These are phyloP conservation scores for Ganoderma lucidum DNA, from an alignment of 1,284 basidiomycete genomes.

Conservation along the genomic window DNA sequence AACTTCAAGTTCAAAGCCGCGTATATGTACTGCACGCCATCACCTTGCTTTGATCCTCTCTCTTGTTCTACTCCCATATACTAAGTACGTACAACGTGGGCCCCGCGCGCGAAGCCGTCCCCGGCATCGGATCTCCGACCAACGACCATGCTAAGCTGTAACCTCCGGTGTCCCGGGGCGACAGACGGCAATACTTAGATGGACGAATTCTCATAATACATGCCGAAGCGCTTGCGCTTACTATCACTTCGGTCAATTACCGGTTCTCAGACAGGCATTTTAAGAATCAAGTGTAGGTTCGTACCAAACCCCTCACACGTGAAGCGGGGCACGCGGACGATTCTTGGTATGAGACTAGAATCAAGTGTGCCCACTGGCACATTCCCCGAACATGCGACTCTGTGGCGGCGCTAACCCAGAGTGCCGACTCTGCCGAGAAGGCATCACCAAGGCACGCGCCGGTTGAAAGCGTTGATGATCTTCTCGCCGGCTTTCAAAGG, in stretches of 20 bases:
- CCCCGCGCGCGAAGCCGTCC: neutral
- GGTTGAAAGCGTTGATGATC: neutral
- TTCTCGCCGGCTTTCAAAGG: neutral
- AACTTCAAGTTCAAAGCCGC: too few relatives aligned
- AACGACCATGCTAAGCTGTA: neutral
- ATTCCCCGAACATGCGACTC: too few relatives aligned
- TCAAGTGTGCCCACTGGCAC: neutral
- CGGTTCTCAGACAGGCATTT: neutral
- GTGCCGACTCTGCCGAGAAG: neutral
- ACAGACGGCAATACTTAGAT: neutral
- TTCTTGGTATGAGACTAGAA: too few relatives aligned
- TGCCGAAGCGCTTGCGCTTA: neutral
- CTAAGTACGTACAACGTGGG: neutral
- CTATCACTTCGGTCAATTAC: constrained; percentile 7
- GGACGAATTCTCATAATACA: neutral
- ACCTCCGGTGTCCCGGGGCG: neutral
- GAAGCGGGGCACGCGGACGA: too few relatives aligned
- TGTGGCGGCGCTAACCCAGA: neutral
- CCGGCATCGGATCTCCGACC: neutral
- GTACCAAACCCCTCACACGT: too few relatives aligned
- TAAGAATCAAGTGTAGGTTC: too few relatives aligned
- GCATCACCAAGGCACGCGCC: neutral
- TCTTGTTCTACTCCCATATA: too few relatives aligned
- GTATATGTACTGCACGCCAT: too few relatives aligned
- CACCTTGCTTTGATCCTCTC: too few relatives aligned